Base-by-base conservation (phyloP, 2,329 filamentous ascomycete genomes). In the Gnomoniopsis smithogilvyi region DNA sequence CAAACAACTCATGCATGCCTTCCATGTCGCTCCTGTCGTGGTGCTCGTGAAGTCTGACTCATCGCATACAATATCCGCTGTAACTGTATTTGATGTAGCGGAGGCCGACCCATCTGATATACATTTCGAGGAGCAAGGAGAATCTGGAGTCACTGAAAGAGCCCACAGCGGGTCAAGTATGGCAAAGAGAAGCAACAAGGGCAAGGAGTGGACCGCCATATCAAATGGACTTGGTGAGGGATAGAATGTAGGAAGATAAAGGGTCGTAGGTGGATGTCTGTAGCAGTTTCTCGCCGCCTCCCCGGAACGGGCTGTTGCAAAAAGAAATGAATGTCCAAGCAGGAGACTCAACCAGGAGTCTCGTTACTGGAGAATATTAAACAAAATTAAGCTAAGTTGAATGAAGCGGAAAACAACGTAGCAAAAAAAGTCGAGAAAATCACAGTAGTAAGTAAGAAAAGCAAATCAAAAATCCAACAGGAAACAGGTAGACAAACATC, bases 121-220 rank as follows among this genome's bases (percentile, higher is more conserved):
- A 64, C 82, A 85, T 61, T 78, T 67, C n/a, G 76, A 73, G 17
- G 80, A 69, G 64, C 82, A 85, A 8, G 81, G 82, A 48, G 82
- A 84, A 62, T 79, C 77, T 34, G 81, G 79, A 14, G 81, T 75
- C 52, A 83, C 80, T 66, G 80, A 78, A 19, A 84, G 70, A 6
- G 76, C 81, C 1, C 64, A 66, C 11, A 73, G 53, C 22, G 67
- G 51, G 7, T 63, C 54, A 21, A 71, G 60, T 12, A 69, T 41
- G 45, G 38, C 12, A n/a, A 67, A 59, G 33, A 67, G 48, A 19
- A 69, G 58, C 43, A 66, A 49, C 30, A 69, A 49, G 51, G 34
- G 17, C 6, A 36, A 43, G 17, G 54, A 63, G 22, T 51, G 63
- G 24, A 51, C 24, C 2, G 61, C 62, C 65, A 67, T 67, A 45